phyloP scores from a whole-genome alignment of 1,139 yeast species.

The Hyphopichia wangnamkhiaoensis region DNA sequence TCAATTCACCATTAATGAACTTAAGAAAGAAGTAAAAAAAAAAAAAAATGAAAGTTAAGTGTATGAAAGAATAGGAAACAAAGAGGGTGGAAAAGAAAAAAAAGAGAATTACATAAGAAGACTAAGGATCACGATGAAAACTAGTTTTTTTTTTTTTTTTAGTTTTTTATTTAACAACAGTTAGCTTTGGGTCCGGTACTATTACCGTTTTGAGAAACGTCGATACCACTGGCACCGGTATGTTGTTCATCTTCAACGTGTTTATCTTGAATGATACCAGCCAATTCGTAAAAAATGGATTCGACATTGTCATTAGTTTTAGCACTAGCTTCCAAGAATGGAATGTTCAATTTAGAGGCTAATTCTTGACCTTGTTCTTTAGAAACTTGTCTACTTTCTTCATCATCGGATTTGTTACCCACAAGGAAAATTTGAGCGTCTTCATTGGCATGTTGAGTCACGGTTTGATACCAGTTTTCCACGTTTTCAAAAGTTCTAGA shows the following conservation, averaged over 20 bases:
- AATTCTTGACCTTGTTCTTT: constrained; percentile 87
- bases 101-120: background rate
- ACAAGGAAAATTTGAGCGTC: constrained; percentile 92
- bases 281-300: constrained; percentile 85
- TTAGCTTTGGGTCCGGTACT: constrained; percentile 31
- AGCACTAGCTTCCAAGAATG: constrained; percentile 94
- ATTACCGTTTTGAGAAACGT: constrained; percentile 40
- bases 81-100: background rate
- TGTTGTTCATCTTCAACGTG: constrained; percentile 46
- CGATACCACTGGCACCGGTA: constrained; percentile 36
- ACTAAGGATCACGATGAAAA: background rate
- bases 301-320: constrained; percentile 92
- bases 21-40: background rate
- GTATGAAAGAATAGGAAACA: background rate
- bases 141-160: too few species aligned
- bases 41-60: background rate
- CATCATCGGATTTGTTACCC: constrained; percentile 93
- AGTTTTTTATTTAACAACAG: constrained; percentile 40
- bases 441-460: constrained; percentile 93
- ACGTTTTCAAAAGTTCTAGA: constrained; percentile 85
- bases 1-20: constrained; percentile 1
- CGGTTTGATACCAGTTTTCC: constrained; percentile 92
- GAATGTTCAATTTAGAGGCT: constrained; percentile 85
- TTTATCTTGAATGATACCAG: constrained; percentile 84
- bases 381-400: constrained; percentile 71